Evolutionary conservation across 2,329 filamentous ascomycete species (phyloP), one percentile per base, ranked within the genome.

Genomic region (Cercospora citrullina): DNA sequence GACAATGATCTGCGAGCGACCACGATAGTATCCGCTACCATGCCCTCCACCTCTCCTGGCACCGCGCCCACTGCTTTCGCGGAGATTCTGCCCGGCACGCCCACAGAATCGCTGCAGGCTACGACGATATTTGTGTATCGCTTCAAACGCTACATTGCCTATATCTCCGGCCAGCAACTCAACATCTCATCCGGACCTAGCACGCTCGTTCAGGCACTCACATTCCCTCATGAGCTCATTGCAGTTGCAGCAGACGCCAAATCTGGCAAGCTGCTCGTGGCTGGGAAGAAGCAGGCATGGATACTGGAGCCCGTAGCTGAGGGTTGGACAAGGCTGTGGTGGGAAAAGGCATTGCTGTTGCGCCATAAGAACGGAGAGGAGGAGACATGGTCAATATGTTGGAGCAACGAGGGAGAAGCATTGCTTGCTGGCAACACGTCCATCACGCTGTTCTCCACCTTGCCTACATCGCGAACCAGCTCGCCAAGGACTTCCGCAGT

Each of bases 131-230:
- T 89, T 78, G 85, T 87, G 78, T 95, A 91, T 90, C 86, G 91
- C 75, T 85, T 85, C 72, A 85, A 87, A 76, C 89, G 91, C 73
- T 86, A 94, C 73, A 88, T 92, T 79, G 91, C 89, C 62, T 99
- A 98, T 81, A 91, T 97, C 72, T 95, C 92, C 68, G 94, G 94
- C 75, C 91, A 90, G 80, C 92, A 92, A 69, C 87, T 98, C 72
- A 88, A 95, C 63, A 90, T 99, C 75, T 88, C 98, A 73, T 87
- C 88, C 76, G 90, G 89, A 61, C 87, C 91, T 63, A 85, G 90
- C 69, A 87, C 87, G 64, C 87, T 97, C 71, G 81, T 97, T 36
- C 95, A 99, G 80, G 97, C 94, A 4, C 90, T 96, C 73, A 55
- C 69, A 2, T 77, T 77, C 57, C 83, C 85, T 51, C 79, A 83